Percentiles rank a stretch among this genome's conserved stretches.
Conservation (phyloP, 495 filamentous ascomycete genomes). For the Ascobolus immersus region DNA sequence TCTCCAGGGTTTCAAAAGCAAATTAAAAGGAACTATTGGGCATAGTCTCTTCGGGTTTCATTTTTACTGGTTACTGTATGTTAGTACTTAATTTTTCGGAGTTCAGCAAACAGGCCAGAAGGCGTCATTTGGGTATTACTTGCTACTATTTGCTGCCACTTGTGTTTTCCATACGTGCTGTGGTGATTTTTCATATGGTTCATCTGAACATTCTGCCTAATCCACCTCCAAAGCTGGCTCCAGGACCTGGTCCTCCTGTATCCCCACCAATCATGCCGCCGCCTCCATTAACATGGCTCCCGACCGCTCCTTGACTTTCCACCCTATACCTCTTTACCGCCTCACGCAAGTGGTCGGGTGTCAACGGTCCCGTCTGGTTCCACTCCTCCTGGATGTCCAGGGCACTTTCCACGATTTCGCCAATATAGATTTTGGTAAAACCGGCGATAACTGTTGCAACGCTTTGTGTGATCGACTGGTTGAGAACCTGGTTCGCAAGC, state of each 20-base stretch:
- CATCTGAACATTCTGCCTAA: constrained; percentile 15
- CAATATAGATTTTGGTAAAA: constrained; percentile 47
- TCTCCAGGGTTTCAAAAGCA: not conserved
- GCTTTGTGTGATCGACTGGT: constrained; percentile 40
- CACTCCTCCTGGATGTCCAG: constrained; percentile 43
- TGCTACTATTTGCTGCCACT: no score
- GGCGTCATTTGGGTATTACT: no score
- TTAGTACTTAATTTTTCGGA: no score
- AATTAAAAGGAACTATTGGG: not conserved
- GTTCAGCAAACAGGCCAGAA: no score
- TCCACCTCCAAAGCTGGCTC: constrained; percentile 11
- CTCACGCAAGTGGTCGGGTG: constrained; percentile 47
- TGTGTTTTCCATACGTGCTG: no score
- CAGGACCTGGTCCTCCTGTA: constrained; percentile 10
- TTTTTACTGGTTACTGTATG: no score
- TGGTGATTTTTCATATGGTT: no score
- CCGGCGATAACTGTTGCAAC: constrained; percentile 44
- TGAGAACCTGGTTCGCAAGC: constrained; percentile 43
- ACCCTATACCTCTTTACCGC: constrained; percentile 37
- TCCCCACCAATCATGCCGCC: constrained; percentile 21
- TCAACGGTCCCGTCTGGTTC: constrained; percentile 34
- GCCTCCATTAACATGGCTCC: constrained; percentile 24
- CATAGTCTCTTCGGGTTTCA: not conserved
- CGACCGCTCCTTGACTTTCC: constrained; percentile 32
- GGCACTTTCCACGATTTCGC: constrained; percentile 44